Percentiles rank a stretch among this genome's conserved stretches.
These are phyloP conservation scores for Plasmodium gonderi DNA, from an alignment of 169 alveolate species.

Conservation along the genomic window DNA sequence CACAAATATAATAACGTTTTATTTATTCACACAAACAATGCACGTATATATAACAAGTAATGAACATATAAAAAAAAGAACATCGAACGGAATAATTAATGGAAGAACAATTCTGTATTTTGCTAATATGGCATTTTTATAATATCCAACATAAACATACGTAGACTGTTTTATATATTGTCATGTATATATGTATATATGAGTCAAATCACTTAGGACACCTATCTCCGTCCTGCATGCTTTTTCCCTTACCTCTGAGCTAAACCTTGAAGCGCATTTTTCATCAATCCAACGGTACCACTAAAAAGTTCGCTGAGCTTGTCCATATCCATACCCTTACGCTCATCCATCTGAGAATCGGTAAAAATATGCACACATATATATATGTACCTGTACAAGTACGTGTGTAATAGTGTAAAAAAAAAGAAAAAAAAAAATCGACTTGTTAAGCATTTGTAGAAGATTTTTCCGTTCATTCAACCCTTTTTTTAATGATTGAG, in stretches of 20 bases:
- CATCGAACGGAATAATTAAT: background rate
- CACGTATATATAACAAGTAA: too few species aligned
- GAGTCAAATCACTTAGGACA: too few species aligned
- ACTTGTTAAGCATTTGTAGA: too few species aligned
- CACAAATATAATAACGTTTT: too few species aligned
- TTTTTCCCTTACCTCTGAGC: conserved; percentile 47
- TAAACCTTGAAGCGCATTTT: conserved; percentile 27
- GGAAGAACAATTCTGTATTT: background rate
- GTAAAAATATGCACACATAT: background rate
- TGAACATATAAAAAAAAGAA: background rate
- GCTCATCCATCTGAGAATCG: conserved; percentile 37
- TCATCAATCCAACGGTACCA: conserved; percentile 51
- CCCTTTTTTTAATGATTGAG: too few species aligned
- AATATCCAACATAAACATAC: background rate
- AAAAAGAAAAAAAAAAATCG: too few species aligned
- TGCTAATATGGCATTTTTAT: background rate
- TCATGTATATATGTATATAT: too few species aligned
- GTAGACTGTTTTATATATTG: background rate
- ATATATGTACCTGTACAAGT: too few species aligned
- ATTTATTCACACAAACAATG: too few species aligned
- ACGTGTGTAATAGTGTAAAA: too few species aligned
- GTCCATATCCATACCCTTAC: conserved; percentile 22
- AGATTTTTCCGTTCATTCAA: too few species aligned
- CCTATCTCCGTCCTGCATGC: background rate
- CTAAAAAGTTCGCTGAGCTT: conserved; percentile 30